Base-by-base conservation (phyloP, 1,284 basidiomycete genomes). In the Microbotryum intermedium region DNA sequence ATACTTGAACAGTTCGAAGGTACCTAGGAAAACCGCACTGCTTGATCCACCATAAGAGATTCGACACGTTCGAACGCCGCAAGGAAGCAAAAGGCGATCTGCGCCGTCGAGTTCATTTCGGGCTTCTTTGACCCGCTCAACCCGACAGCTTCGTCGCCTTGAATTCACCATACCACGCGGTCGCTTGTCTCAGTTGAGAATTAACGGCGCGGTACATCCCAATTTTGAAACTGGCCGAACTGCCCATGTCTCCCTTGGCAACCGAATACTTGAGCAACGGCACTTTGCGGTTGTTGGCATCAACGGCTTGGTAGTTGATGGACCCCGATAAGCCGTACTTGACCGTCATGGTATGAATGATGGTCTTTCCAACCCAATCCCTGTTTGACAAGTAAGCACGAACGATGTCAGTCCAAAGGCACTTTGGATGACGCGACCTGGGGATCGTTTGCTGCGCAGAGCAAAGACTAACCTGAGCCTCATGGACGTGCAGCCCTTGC, bases 171-270 rank as follows among this genome's bases (percentile, higher is more conserved):
- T 39, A 39, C 34, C 34, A 39, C 9, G 34, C 11, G 4, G 34
- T 39, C 34, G 34, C 34, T 39, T 10, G 9, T 16, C 34, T 39
- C 34, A 39, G 4, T 39, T 39, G 34, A 11, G 34, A 39, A 16
- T 39, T 39, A 16, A 39, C 34, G 34, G 51, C 55, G 8, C 59
- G 59, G 20, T 55, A 62, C n/a, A 50, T 48, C 5, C 62, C 55
- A 25, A 48, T 57, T 53, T 66, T 66, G 45, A 66, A 53, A 21
- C 49, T 53, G 6, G 59, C 55, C 2, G 46, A 50, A 11, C 47
- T 44, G 11, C 65, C 65, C 65, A 66, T 66, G 50, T 66, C 65
- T 13, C 59, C 59, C 20, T 26, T 55, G 6, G 62, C 57, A 16
- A 39, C 34, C 1, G 30, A 7, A 55, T 66, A 64, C 10, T 29